phyloP scores from a whole-genome alignment of 768 basidiomycete species.

The Tricholoma sp. region DNA sequence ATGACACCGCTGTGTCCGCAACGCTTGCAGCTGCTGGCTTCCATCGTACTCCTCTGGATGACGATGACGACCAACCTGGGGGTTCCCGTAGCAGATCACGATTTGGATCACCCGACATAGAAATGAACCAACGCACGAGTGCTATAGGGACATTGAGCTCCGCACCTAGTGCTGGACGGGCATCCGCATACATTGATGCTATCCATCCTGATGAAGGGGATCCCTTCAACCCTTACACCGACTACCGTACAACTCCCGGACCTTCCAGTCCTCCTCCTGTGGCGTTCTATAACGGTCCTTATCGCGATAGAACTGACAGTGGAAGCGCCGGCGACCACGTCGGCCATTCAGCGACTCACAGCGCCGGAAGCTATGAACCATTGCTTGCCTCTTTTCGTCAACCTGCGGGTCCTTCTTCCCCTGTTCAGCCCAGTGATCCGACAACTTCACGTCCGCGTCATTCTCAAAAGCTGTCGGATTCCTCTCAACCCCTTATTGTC shows the following conservation, averaged over 20 bases:
- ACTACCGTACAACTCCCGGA: conserved; percentile 34
- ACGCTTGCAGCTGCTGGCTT: conserved; percentile 68
- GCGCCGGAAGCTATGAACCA: conserved; percentile 57
- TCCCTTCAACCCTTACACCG: conserved; percentile 50
- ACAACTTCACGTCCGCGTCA: conserved; percentile 32
- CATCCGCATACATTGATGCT: conserved; percentile 34
- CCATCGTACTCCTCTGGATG: conserved; percentile 62
- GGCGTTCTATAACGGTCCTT: conserved; percentile 22
- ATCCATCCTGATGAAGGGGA: conserved; percentile 30
- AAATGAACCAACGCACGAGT: conserved; percentile 39
- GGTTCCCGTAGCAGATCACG: conserved; percentile 18
- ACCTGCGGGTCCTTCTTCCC: conserved; percentile 15
- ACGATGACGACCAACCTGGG: conserved; percentile 40
- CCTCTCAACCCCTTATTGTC: conserved; percentile 11
- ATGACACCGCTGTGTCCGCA: conserved; percentile 67
- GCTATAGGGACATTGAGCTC: conserved; percentile 15
- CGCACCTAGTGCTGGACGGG: conserved; percentile 24
- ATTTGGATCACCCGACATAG: conserved; percentile 26
- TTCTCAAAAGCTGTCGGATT: conserved; percentile 24
- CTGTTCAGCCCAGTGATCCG: conserved; percentile 17
- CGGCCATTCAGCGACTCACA: conserved; percentile 42
- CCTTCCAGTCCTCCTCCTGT: conserved; percentile 41
- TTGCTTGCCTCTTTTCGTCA: conserved; percentile 44
- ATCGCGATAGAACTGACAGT: conserved; percentile 28
- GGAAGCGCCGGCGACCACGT: conserved; percentile 24